A percentile compares a stretch with the other conserved stretches of the same genome.
These are phyloP conservation scores for Linum lewisii DNA, from an alignment of 345 rosid genomes.

Conservation along the genomic window DNA sequence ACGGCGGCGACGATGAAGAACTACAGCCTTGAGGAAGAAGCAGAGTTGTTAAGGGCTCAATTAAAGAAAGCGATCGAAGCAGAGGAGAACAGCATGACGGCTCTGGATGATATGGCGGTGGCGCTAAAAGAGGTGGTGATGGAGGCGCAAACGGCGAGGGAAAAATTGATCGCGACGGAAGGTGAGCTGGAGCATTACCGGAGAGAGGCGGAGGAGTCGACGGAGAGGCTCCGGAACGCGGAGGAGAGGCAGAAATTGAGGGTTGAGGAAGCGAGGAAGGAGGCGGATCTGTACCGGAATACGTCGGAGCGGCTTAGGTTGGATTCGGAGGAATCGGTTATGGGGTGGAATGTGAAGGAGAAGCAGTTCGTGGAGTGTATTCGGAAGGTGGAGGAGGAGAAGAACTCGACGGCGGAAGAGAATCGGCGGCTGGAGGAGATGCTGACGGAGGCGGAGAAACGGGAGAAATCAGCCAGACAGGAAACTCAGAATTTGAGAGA, in stretches of 20 bases:
- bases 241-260: constrained; percentile 26
- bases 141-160: constrained; percentile 40
- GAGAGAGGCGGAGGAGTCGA: constrained; percentile 27
- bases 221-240: constrained; percentile 17
- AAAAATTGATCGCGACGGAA: constrained; percentile 33
- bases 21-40: constrained; percentile 26
- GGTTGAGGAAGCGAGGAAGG: constrained; percentile 37
- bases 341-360: constrained; percentile 81
- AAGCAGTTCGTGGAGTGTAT: constrained; percentile 57
- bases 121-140: constrained; percentile 74
- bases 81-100: constrained; percentile 71
- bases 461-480: constrained; percentile 35
- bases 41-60: constrained; percentile 31
- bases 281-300: constrained; percentile 45
- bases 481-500: constrained; percentile 64
- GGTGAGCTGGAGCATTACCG: constrained; percentile 35
- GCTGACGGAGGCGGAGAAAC: constrained; percentile 33
- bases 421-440: constrained; percentile 36
- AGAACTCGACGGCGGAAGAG: constrained; percentile 37
- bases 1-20: constrained; percentile 20
- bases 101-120: constrained; percentile 75
- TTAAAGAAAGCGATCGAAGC: constrained; percentile 43
- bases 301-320: constrained; percentile 48
- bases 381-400: constrained; percentile 66
- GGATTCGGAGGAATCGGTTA: constrained; percentile 69